Percentiles rank a stretch among this genome's conserved stretches.
Conservation (phyloP, 1,139 yeast species). For the Geotrichum australiense region DNA sequence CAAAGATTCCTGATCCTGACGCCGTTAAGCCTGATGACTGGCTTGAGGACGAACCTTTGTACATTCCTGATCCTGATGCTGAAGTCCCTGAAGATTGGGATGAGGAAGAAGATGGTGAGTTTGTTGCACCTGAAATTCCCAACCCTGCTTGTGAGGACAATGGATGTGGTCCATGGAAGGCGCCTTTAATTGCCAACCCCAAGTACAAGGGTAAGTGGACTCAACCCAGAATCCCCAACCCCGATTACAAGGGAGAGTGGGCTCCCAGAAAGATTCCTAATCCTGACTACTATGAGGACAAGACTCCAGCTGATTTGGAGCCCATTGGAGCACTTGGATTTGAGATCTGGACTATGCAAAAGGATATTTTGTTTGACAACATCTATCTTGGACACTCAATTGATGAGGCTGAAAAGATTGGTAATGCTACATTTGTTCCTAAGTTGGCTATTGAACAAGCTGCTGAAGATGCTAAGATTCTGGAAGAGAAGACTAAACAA, state of each 20-base stretch:
- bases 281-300: constrained; percentile 60
- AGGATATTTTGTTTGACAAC: constrained; percentile 69
- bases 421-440: constrained; percentile 63
- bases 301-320: constrained; percentile 53
- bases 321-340: constrained; percentile 78
- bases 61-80: constrained; percentile 60
- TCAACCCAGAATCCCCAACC: constrained; percentile 62
- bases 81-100: constrained; percentile 71
- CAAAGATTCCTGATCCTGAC: constrained; percentile 55
- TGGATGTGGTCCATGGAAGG: constrained; percentile 75
- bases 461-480: constrained; percentile 34
- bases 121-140: constrained; percentile 62
- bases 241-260: constrained; percentile 77
- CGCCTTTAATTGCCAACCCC: constrained; percentile 61
- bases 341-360: constrained; percentile 86
- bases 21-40: constrained; percentile 68
- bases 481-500: constrained; percentile 27
- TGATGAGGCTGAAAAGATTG: constrained; percentile 73
- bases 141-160: constrained; percentile 65
- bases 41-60: constrained; percentile 57
- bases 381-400: constrained; percentile 79
- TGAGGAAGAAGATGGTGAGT: constrained; percentile 80
- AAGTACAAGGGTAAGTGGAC: constrained; percentile 72
- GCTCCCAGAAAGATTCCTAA: constrained; percentile 55
- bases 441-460: constrained; percentile 52